Evolutionary conservation across 176 grass and related monocot species (phyloP), one percentile per base, ranked within the genome.

Genomic region (Metroxylon sagu): DNA sequence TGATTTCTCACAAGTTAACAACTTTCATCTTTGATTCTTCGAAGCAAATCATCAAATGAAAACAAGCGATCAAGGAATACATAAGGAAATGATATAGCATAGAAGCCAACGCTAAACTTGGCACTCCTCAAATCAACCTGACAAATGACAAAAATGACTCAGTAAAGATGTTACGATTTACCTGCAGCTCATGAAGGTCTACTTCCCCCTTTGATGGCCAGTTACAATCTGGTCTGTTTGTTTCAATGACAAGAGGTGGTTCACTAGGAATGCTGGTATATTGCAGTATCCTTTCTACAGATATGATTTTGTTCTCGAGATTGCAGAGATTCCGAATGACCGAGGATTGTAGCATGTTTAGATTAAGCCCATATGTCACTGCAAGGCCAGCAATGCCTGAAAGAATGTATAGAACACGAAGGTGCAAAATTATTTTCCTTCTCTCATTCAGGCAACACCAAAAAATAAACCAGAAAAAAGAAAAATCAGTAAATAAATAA

Each of bases 251-350:
- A 74, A 95, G 76, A 54, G 83, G 83, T 43, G 91, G 83, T 66
- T 96, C 92, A 29, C 73, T 83, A 52, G 74, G 71, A 73, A 96
- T 90, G 71, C 60, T 70, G 5, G 79, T 82, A 53, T 96, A 96
- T 74, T 90, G 86, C 61, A 96, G 62, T 68, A 96, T 87, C 69
- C 91, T 75, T 65, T 95, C 90, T 23, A 95, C 90, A 35, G 86
- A 95, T 75, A 95, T 89, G 43, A 95, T 87, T 26, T 66, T 74
- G 74, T 95, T 95, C 63, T 90, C 86, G 19, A 90, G 67, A 73
- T 19, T 82, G 54, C 92, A 96, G 76, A 90, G 27, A 77, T 50
- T 71, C 86, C 83, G 82, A 52, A 96, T 65, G 70, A 96, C 74
- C 77, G 72, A 85, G 43, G 75, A 28, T 82, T 87, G 92, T 43